A percentile compares a stretch with the other conserved stretches of the same genome.
Evolutionary conservation across 2,329 filamentous ascomycete genomes (phyloP).

Genomic region (Curvularia eragrostidis): DNA sequence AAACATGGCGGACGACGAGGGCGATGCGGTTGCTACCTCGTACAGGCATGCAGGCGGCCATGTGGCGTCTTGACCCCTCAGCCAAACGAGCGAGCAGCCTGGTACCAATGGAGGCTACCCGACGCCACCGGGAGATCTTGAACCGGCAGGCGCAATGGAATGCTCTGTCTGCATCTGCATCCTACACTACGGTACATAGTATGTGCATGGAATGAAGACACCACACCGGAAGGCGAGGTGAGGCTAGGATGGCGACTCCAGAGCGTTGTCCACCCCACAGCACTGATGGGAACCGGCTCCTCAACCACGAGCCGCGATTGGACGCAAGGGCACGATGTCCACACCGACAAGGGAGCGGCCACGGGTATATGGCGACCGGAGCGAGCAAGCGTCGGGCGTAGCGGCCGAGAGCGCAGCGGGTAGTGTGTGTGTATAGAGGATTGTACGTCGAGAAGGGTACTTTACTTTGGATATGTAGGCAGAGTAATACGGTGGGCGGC

Average conservation of each 20-base stretch:
- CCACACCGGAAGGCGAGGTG: conserved; percentile 3
- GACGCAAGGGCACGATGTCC: not conserved
- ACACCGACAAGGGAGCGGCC: conserved; percentile 5
- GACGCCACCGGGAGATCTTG: conserved; percentile 17
- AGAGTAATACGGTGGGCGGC: conserved; percentile 13
- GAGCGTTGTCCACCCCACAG: conserved; percentile 12
- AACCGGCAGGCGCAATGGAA: conserved; percentile 26
- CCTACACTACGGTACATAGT: too few species aligned
- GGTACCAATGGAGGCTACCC: conserved; percentile 8
- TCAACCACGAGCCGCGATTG: conserved; percentile 17
- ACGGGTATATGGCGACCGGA: conserved; percentile 9
- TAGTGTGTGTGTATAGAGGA: not conserved
- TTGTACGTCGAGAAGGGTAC: too few species aligned
- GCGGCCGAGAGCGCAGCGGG: not conserved
- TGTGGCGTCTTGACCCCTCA: conserved; percentile 19
- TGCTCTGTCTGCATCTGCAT: conserved; percentile 21
- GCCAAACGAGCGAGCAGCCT: conserved; percentile 2
- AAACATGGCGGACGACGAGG: not conserved
- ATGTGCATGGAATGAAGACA: conserved; percentile 10
- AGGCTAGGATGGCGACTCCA: conserved; percentile 4
- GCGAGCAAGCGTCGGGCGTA: conserved; percentile 5
- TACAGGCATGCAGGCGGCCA: not conserved
- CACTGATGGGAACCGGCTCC: conserved; percentile 13
- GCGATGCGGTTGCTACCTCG: not conserved
- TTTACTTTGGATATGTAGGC: too few species aligned